Evolutionary conservation across 2,329 filamentous ascomycete species (phyloP).

Genomic region (Penicillium verrucosum): DNA sequence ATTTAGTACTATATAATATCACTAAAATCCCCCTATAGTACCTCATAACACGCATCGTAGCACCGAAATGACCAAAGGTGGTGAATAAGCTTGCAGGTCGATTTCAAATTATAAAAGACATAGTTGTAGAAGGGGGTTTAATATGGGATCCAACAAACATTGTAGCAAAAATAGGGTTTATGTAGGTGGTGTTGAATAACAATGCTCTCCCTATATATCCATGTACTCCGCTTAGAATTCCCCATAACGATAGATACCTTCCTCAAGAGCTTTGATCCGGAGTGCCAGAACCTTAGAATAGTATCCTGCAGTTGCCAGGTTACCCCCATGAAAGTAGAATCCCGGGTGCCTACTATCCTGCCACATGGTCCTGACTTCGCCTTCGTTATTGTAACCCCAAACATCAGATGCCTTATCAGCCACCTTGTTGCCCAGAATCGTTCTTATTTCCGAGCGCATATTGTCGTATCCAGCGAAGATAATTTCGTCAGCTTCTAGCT

Average conservation of each 20-base stretch:
- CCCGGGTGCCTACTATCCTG: neutral
- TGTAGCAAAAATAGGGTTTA: too few relatives aligned
- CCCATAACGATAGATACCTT: neutral
- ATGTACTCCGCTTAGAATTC: neutral
- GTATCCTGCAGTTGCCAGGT: neutral
- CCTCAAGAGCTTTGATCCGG: neutral
- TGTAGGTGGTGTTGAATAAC: too few relatives aligned
- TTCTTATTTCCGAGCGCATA: neutral
- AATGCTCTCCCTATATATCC: neutral
- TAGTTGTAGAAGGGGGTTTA: too few relatives aligned
- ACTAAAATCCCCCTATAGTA: too few relatives aligned
- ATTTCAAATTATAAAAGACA: too few relatives aligned
- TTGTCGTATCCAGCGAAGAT: neutral
- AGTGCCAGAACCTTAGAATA: neutral
- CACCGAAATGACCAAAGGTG: too few relatives aligned
- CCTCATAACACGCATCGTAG: too few relatives aligned
- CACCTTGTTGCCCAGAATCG: neutral
- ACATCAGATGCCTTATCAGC: neutral
- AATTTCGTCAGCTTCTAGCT: neutral
- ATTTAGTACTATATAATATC: too few relatives aligned
- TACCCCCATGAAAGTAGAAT: neutral
- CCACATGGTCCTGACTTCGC: neutral
- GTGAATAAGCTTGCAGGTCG: too few relatives aligned
- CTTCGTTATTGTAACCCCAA: neutral
- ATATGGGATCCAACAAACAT: too few relatives aligned